A percentile compares a stretch with the other conserved stretches of the same genome.
phyloP scores from a whole-genome alignment of 163 green algal genomes.

The Scenedesmus sp. region DNA sequence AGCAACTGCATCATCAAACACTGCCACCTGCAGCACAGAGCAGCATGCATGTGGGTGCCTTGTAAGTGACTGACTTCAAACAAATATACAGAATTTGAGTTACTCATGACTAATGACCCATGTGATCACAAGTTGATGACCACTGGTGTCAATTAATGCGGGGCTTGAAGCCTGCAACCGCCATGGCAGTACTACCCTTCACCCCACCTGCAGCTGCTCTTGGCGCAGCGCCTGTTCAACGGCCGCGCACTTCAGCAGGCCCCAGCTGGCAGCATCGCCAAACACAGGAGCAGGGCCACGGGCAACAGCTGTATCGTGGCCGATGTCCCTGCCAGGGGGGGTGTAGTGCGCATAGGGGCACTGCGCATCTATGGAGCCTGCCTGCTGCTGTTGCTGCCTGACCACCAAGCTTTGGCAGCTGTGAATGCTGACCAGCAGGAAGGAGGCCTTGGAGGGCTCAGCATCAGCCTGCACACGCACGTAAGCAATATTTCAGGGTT shows the following conservation, averaged over 20 bases:
- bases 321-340: slow-evolving; percentile 10
- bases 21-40: slow-evolving; percentile 29
- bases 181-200: background rate
- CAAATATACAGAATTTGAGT: background rate
- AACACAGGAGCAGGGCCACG: slow-evolving; percentile 14
- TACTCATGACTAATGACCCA: too few relatives aligned
- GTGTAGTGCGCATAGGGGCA: slow-evolving; percentile 46
- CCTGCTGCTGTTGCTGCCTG: background rate
- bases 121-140: background rate
- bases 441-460: slow-evolving; percentile 19
- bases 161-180: background rate
- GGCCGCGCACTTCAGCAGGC: background rate
- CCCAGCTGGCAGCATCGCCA: slow-evolving; percentile 32
- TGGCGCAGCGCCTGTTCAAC: background rate
- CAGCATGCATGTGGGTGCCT: background rate
- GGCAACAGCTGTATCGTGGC: slow-evolving; percentile 7
- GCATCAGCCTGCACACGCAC: slow-evolving; percentile 31
- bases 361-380: background rate
- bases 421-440: slow-evolving; percentile 37
- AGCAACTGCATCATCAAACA: slow-evolving; percentile 53
- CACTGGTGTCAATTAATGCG: too few relatives aligned
- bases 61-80: background rate
- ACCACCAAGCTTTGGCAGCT: slow-evolving; percentile 21
- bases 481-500: background rate
- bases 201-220: slow-evolving; percentile 22